These are phyloP conservation scores for Litsea cubeba DNA, from an alignment of 164 flowering plant genomes.

Conservation along the genomic window DNA sequence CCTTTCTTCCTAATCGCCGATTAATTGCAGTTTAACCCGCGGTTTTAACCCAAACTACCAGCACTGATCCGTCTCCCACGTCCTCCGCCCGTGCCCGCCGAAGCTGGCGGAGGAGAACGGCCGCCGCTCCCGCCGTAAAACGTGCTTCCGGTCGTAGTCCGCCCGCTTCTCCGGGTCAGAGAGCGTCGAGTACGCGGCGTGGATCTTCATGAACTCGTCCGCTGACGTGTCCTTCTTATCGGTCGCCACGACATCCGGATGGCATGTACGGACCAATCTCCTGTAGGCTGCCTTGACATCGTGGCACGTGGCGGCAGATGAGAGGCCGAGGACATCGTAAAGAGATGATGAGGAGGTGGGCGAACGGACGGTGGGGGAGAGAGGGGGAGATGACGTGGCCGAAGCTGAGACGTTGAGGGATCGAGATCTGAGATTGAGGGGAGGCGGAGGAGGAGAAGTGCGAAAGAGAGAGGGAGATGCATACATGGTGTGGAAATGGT, in stretches of 20 bases:
- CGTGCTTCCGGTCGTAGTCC: constrained; percentile 27
- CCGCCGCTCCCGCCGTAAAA: background rate
- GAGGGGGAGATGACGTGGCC: constrained; percentile 20
- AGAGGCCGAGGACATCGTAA: constrained; percentile 65
- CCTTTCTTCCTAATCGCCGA: too few species aligned
- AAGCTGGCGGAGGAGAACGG: constrained; percentile 6
- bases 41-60: constrained; percentile 19
- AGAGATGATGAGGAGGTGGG: constrained; percentile 30
- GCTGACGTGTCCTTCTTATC: constrained; percentile 20
- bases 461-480: background rate
- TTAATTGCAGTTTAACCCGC: background rate
- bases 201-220: constrained; percentile 29
- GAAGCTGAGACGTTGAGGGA: constrained; percentile 19
- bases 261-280: constrained; percentile 45
- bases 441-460: background rate
- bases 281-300: constrained; percentile 75
- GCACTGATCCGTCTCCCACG: constrained; percentile 48
- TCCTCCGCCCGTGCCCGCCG: constrained; percentile 18
- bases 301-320: constrained; percentile 40
- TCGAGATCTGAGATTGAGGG: constrained; percentile 10
- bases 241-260: constrained; percentile 54
- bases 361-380: background rate
- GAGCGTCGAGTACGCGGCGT: constrained; percentile 34
- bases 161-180: constrained; percentile 35
- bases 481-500: constrained; percentile 5